These are phyloP conservation scores for Citrullus mucosospermus DNA, from an alignment of 306 rosid species.

Conservation along the genomic window DNA sequence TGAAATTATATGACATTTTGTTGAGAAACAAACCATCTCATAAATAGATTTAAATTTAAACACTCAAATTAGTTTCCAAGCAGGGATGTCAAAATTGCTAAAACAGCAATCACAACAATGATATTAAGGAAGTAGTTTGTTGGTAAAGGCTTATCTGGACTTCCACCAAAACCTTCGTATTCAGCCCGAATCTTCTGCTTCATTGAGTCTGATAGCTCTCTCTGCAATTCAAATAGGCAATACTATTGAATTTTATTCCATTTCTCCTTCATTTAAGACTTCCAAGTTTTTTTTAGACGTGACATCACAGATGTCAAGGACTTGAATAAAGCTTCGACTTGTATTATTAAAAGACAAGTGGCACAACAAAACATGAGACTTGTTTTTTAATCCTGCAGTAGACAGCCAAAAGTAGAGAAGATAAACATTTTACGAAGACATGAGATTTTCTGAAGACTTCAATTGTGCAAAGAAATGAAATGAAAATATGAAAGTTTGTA, in stretches of 20 bases:
- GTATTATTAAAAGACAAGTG: constrained; percentile 40
- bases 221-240: constrained; percentile 86
- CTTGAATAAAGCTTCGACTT: constrained; percentile 71
- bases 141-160: constrained; percentile 76
- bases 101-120: constrained; percentile 52
- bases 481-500: constrained; percentile 3
- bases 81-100: constrained; percentile 70
- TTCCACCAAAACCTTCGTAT: constrained; percentile 71
- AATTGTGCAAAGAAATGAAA: constrained; percentile 10
- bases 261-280: constrained; percentile 51
- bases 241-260: constrained; percentile 74
- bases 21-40: neutral
- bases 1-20: neutral
- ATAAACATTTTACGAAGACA: constrained; percentile 30
- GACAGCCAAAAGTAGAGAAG: constrained; percentile 36
- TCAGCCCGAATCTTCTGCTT: constrained; percentile 87
- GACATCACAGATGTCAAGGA: constrained; percentile 29
- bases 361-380: constrained; percentile 50
- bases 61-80: constrained; percentile 39
- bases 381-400: constrained; percentile 74
- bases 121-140: constrained; percentile 73
- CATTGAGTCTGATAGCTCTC: constrained; percentile 61
- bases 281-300: constrained; percentile 33
- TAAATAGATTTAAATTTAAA: neutral
- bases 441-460: neutral